Base-by-base conservation (phyloP, 371 early-diverging fungal genomes). In the Mortierella sp. region DNA sequence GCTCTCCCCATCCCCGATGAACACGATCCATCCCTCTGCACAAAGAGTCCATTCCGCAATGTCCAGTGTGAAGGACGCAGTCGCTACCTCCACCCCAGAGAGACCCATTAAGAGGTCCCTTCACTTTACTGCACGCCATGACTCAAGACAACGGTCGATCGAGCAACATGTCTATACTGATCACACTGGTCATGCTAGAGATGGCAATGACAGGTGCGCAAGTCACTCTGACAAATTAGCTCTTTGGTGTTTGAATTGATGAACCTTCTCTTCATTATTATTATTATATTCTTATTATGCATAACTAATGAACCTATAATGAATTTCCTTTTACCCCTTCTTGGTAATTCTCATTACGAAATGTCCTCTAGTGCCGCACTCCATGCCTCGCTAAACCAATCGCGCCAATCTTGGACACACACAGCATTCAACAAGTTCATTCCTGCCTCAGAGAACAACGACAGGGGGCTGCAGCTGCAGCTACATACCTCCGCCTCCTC, bases 361-460 rank as follows among this genome's bases (percentile, higher is more conserved):
- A 14, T 1, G 1, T 1, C 1, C 5, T 5, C 5, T 47, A 47
- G 49, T 47, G 20, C 49, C 20, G 20, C 20, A 47, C 49, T 47
- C 26, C 62, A 57, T 54, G 65, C 72, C 30, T 77, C 77, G 12
- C 30, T 68, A 60, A 68, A 61, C 22, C 69, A 52, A n/a, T 77
- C 77, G 62, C 77, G 77, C 54, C 72, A 77, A 63, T 68, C 72
- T 26, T 77, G 77, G 77, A 77, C 72, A 32, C 77, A 77, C 32
- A 22, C 57, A 10, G 69, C 72, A 40, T 77, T 77, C 49, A 68
- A 55, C 28, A 67, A 32, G 40, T 65, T 68, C 39, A 64, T 30
- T 6, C 55, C 62, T 14, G 66, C 52, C 18, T 26, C 69, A 3
- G 72, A 57, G 28, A 62, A 20, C 55, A 51, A 35, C 63, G 35